Base-by-base conservation (phyloP, 2,329 filamentous ascomycete genomes). In the Colletotrichum sp. region DNA sequence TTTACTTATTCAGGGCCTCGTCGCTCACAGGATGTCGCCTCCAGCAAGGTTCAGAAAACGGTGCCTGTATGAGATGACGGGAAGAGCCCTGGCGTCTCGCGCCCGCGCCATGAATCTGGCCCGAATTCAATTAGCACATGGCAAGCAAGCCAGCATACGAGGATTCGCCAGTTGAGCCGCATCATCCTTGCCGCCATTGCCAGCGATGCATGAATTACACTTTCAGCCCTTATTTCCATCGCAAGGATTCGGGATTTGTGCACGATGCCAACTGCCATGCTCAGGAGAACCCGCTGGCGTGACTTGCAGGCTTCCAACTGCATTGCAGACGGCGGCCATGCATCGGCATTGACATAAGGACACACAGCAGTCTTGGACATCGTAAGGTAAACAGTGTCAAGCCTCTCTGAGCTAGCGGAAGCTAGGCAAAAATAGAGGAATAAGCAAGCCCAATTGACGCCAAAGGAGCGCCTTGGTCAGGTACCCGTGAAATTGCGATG, bases 21-120 rank as follows among this genome's bases (percentile, higher is more conserved):
- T 29, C n/a, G 12, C 68, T 32, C 25, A 36, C 27, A 55, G 29
- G 55, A 62, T 70, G 25, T 25, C 55, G 57, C 39, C 69, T 65
- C 61, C 29, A 30, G 22, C 64, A 74, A 74, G 65, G 71, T 76
- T 74, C 65, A 52, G 34, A 73, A 36, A 74, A 57, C 64, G 34
- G 71, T 76, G 49, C 65, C 57, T 74, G 74, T 73, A 69, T 76
- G 70, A 69, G 74, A 76, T 65, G 74, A 74, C 74, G 65, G 64
- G 74, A 76, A 74, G 74, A 49, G 49, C 74, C 74, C 71, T 69
- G 74, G 32, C 70, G 57, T 65, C 64, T 76, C 70, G 63, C 63
- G 36, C 19, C 19, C 39, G 63, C 61, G 62, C 30, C 44, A 72
- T 55, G 16, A 72, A 15, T 68, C 55, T 75, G 69, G 36, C 63